phyloP scores from a whole-genome alignment of 23 red algal genomes.

The Agarophyton chilense region DNA sequence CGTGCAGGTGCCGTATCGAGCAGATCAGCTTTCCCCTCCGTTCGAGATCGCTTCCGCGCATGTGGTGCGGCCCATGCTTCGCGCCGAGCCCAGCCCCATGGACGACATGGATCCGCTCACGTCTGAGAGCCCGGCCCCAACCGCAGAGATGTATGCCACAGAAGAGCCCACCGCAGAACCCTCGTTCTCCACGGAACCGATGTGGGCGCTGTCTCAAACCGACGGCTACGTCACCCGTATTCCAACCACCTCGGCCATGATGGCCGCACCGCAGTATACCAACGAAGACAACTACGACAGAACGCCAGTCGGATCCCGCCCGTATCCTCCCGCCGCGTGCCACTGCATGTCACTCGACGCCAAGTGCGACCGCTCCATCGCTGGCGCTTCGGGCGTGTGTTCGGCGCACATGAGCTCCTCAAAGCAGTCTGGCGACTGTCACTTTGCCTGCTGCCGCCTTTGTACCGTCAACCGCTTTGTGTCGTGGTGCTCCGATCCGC shows the following conservation, averaged over 20 bases:
- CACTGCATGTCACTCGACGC: background rate
- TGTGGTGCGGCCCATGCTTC: background rate
- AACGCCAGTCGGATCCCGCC: background rate
- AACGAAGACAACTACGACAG: background rate
- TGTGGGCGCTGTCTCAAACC: too few species aligned
- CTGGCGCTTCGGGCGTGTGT: slow-evolving; percentile 10
- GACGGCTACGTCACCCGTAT: too few species aligned
- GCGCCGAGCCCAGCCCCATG: background rate
- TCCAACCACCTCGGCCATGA: too few species aligned
- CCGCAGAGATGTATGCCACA: too few species aligned
- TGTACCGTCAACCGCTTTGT: background rate
- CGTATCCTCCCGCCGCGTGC: background rate
- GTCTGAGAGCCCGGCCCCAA: too few species aligned
- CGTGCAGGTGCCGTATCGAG: too few species aligned
- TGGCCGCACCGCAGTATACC: background rate
- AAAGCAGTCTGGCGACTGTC: background rate
- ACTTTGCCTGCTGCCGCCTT: slow-evolving; percentile 22
- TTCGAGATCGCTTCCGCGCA: too few species aligned
- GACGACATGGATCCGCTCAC: background rate
- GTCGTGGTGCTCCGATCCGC: background rate
- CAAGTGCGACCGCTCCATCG: background rate
- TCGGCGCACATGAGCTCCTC: background rate
- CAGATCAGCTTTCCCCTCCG: too few species aligned
- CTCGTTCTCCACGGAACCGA: background rate
- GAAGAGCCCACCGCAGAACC: background rate